Percentiles rank a stretch among this genome's conserved stretches.
Evolutionary conservation across 2,329 filamentous ascomycete genomes (phyloP).

Genomic region (Teratosphaeria destructans): DNA sequence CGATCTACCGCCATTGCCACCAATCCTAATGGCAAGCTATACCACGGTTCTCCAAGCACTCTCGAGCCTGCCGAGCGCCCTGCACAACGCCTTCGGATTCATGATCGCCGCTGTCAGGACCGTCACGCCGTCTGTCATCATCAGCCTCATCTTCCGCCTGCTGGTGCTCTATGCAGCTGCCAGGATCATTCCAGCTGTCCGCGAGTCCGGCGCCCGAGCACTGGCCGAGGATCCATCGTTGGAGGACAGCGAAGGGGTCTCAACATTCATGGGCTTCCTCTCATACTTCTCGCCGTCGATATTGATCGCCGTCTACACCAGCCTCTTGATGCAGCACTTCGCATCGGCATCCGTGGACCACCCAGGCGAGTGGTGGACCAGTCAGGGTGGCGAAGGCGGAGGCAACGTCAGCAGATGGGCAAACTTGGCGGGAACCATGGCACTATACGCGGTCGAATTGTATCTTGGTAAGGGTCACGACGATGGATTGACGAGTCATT

Average conservation of each 20-base stretch:
- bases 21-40: conserved; percentile 97
- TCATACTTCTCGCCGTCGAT: conserved; percentile 94
- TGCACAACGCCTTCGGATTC: conserved; percentile 75
- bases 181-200: conserved; percentile 86
- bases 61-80: conserved; percentile 69
- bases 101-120: conserved; percentile 88
- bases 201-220: conserved; percentile 72
- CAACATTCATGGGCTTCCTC: conserved; percentile 67
- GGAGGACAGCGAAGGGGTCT: conserved; percentile 61
- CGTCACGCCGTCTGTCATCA: conserved; percentile 90
- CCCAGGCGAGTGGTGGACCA: conserved; percentile 66
- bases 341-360: conserved; percentile 55
- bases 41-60: conserved; percentile 79
- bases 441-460: conserved; percentile 79
- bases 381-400: conserved; percentile 69
- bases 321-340: conserved; percentile 89
- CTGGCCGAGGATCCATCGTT: conserved; percentile 75
- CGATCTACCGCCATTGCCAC: conserved; percentile 93
- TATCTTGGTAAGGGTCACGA: conserved; percentile 74
- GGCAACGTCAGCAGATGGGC: conserved; percentile 90
- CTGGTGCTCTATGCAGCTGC: conserved; percentile 94
- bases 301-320: conserved; percentile 91
- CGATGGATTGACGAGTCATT: conserved; percentile 29
- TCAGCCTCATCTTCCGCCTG: conserved; percentile 84
- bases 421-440: conserved; percentile 82